Percentiles rank a stretch among this genome's conserved stretches.
Conservation (phyloP, 2,329 filamentous ascomycete species). For the Sclerotinia subarctica region DNA sequence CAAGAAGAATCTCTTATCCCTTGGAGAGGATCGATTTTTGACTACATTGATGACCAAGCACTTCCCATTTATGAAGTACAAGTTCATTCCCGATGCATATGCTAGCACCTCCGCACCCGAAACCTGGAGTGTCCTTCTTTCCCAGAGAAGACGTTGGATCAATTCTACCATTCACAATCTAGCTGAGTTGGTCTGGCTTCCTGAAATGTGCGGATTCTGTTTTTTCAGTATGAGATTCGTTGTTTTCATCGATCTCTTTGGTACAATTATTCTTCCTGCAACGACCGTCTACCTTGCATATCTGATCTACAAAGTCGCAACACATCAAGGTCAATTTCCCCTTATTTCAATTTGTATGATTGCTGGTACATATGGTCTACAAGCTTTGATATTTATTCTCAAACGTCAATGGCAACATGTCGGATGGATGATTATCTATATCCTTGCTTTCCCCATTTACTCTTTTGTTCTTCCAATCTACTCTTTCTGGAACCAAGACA, state of each 20-base stretch:
- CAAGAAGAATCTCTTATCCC: constrained; percentile 85
- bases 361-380: constrained; percentile 88
- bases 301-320: constrained; percentile 76
- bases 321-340: constrained; percentile 71
- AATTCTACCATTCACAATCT: constrained; percentile 98
- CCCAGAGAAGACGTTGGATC: constrained; percentile 98
- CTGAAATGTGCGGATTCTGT: constrained; percentile 97
- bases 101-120: constrained; percentile 92
- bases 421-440: constrained; percentile 99
- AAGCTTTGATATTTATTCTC: constrained; percentile 92
- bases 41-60: constrained; percentile 98
- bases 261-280: constrained; percentile 87
- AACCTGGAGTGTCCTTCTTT: constrained; percentile 88
- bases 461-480: constrained; percentile 88
- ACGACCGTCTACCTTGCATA: constrained; percentile 85
- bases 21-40: constrained; percentile 95
- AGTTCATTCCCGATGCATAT: constrained; percentile 90
- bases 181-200: constrained; percentile 81
- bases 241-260: constrained; percentile 89
- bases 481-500: constrained; percentile 99
- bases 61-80: constrained; percentile 93
- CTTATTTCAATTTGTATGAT: constrained; percentile 85
- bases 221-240: constrained; percentile 98
- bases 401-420: constrained; percentile 98
- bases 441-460: constrained; percentile 92